Percentiles rank a stretch among this genome's conserved stretches.
Evolutionary conservation across 257 asterid genomes (phyloP).

Genomic region (Linaria vulgaris): DNA sequence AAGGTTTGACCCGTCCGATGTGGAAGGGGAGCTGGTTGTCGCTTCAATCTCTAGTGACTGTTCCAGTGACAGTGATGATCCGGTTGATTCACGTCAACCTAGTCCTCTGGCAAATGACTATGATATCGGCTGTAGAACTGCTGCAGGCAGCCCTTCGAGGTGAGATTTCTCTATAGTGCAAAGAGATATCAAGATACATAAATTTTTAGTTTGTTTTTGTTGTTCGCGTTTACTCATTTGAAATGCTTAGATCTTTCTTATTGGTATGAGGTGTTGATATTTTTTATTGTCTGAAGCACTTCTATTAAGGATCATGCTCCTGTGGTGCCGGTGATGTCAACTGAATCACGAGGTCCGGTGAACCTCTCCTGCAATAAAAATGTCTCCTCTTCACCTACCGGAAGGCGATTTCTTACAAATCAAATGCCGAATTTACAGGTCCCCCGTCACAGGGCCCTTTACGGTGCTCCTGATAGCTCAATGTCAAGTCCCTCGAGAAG

Average conservation of each 20-base stretch:
- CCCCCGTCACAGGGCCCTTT: slow-evolving; percentile 66
- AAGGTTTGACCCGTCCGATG: slow-evolving; percentile 66
- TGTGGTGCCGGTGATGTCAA: slow-evolving; percentile 49
- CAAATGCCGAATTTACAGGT: slow-evolving; percentile 74
- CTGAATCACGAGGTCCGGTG: slow-evolving; percentile 53
- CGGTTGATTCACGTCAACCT: slow-evolving; percentile 64
- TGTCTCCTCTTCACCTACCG: slow-evolving; percentile 64
- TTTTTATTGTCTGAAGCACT: slow-evolving; percentile 45
- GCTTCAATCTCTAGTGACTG: slow-evolving; percentile 83
- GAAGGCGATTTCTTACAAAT: slow-evolving; percentile 60
- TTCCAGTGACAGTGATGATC: slow-evolving; percentile 84
- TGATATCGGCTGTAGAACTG: slow-evolving; percentile 70
- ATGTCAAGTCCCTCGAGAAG: slow-evolving; percentile 96
- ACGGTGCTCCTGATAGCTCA: slow-evolving; percentile 94
- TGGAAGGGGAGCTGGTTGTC: slow-evolving; percentile 64
- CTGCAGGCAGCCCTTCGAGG: slow-evolving; percentile 82
- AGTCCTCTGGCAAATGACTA: slow-evolving; percentile 81
- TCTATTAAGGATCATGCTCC: slow-evolving; percentile 61
- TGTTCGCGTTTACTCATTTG: slow-evolving; percentile 13
- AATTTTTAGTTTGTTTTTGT: slow-evolving; percentile 13
- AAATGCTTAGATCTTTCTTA: slow-evolving; percentile 18
- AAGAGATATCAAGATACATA: neutral
- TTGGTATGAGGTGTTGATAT: slow-evolving; percentile 22
- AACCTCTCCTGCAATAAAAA: slow-evolving; percentile 57
- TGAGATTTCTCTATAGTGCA: slow-evolving; percentile 37